Evolutionary conservation across 768 basidiomycete species (phyloP), one percentile per base, ranked within the genome.

Genomic region (Tricholomella constricta): DNA sequence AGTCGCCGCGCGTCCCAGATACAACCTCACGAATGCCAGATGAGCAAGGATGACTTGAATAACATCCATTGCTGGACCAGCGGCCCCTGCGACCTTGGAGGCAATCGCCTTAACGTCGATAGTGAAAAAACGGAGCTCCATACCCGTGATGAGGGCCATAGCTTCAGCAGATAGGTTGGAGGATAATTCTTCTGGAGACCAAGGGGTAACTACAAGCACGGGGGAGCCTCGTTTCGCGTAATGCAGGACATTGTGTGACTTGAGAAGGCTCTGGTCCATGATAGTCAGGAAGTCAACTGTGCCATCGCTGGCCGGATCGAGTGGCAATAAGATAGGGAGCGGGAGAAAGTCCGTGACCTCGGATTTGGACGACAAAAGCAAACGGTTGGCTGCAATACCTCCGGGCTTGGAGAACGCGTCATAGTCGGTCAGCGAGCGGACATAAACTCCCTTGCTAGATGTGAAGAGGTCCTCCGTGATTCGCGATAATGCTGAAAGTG

Each of bases 11-110:
- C 75, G 70, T 25, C 88, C 90, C 35, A 93, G 74, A 71, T 89
- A 98, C 27, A 98, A 76, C 48, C 91, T 79, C 63, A 98, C 70
- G 77, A 98, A 91, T 1, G 89, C 88, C 25, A 95, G 75, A 60
- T 91, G 83, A 37, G 85, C 80, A 31, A 91, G 64, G 55, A 90
- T 69, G 56, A 73, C 77, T 61, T 88, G 79, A 6, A 81, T 60
- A 1, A 74, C 70, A 36, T 79, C 76, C 50, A 70, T 71, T 8
- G 65, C 55, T 4, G 69, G 54, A 12, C 68, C 65, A n/a, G 68
- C 63, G 9, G 65, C 62, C 17, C 70, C 72, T 2, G 67, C 65
- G 20, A 82, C 58, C 25, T 69, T 70, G 19, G 72, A 68, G 20
- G 85, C 82, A 35, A 86, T 67, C 25, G 69, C 67, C 55, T 79